phyloP scores from a whole-genome alignment of 306 rosid species.

The Vigna unguiculata region DNA sequence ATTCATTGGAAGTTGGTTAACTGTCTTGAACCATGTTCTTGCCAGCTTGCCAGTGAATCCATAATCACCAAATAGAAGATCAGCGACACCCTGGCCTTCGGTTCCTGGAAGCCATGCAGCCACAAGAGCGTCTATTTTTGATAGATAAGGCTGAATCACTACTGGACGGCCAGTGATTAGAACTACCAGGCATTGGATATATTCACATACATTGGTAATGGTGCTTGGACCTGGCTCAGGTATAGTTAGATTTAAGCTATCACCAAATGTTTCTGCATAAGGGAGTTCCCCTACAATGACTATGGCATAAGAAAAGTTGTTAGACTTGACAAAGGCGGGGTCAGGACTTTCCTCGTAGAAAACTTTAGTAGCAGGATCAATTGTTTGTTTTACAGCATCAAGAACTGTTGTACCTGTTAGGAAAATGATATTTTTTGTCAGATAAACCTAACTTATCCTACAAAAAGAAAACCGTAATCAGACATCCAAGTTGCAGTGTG shows the following conservation, averaged over 20 bases:
- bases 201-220: conserved; percentile 65
- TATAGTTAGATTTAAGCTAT: conserved; percentile 70
- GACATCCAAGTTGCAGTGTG: not conserved
- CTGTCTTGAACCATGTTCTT: conserved; percentile 82
- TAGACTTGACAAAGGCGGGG: conserved; percentile 61
- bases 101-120: conserved; percentile 97
- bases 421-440: conserved; percentile 24
- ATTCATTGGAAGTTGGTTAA: conserved; percentile 85
- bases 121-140: conserved; percentile 72
- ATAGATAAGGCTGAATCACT: conserved; percentile 71
- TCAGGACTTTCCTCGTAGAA: conserved; percentile 77
- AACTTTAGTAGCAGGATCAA: conserved; percentile 67
- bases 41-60: conserved; percentile 88
- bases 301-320: conserved; percentile 63
- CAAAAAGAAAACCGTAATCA: not conserved
- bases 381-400: conserved; percentile 69
- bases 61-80: conserved; percentile 72
- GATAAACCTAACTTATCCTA: not conserved
- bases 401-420: conserved; percentile 83
- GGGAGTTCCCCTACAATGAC: conserved; percentile 81
- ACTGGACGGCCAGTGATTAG: conserved; percentile 85
- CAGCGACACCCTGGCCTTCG: conserved; percentile 93
- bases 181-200: conserved; percentile 64
- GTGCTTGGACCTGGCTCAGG: conserved; percentile 75
- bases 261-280: conserved; percentile 82